Evolutionary conservation across 257 asterid genomes (phyloP).

Genomic region (Fraxinus americana): DNA sequence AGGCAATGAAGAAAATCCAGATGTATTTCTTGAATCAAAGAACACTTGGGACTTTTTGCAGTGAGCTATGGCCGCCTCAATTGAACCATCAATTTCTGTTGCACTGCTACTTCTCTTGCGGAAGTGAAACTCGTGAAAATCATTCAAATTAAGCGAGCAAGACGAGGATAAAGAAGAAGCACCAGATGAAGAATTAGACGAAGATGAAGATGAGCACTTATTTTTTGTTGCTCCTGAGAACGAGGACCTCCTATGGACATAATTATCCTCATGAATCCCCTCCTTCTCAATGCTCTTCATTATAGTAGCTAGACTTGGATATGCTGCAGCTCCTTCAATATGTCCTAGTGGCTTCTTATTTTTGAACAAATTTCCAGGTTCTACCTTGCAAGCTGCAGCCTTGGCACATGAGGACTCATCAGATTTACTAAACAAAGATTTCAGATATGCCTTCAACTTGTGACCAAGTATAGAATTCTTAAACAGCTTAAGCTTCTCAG

Average conservation of each 20-base stretch:
- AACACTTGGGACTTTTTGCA: conserved; percentile 69
- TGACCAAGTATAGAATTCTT: conserved; percentile 33
- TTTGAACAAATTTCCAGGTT: conserved; percentile 37
- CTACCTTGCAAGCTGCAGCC: neutral
- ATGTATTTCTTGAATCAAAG: conserved; percentile 4
- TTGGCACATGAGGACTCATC: neutral
- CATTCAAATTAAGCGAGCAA: conserved; percentile 50
- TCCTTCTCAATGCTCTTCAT: too few species aligned
- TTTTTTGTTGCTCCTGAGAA: neutral
- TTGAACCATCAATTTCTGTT: conserved; percentile 64
- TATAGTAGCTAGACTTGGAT: too few species aligned
- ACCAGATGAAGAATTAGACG: conserved; percentile 53
- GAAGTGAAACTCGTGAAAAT: conserved; percentile 35
- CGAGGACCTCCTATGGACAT: conserved; percentile 37
- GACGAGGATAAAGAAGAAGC: conserved; percentile 63
- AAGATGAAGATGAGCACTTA: conserved; percentile 44
- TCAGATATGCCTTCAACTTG: conserved; percentile 50
- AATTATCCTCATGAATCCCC: too few species aligned
- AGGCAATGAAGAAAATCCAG: conserved; percentile 18
- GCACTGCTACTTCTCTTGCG: conserved; percentile 70
- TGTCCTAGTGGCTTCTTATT: conserved; percentile 38
- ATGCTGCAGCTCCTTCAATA: neutral
- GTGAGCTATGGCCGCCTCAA: conserved; percentile 87
- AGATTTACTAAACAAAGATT: conserved; percentile 9
- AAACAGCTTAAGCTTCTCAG: conserved; percentile 45